phyloP scores from a whole-genome alignment of 148 eudicot genomes.

The Chenopodium album region DNA sequence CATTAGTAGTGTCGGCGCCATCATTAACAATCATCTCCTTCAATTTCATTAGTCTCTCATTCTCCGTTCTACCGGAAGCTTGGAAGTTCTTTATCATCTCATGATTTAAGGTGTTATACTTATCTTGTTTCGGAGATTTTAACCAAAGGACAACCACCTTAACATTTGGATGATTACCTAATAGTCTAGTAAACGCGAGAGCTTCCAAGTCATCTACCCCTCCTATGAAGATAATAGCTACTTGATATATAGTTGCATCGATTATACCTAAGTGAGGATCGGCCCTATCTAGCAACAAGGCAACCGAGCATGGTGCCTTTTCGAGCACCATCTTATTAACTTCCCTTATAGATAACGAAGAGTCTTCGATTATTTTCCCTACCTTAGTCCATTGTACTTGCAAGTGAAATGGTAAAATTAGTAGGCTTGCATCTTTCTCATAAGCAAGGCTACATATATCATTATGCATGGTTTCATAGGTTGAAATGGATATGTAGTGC shows the following conservation, averaged over 20 bases:
- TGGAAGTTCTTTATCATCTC: slow-evolving; percentile 23
- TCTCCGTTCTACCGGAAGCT: neutral
- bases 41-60: slow-evolving; percentile 2
- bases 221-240: slow-evolving; percentile 40
- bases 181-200: slow-evolving; percentile 29
- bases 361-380: neutral
- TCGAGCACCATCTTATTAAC: slow-evolving; percentile 41
- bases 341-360: slow-evolving; percentile 9
- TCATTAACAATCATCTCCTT: slow-evolving; percentile 29
- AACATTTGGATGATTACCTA: slow-evolving; percentile 32
- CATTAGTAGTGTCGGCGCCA: slow-evolving; percentile 29
- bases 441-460: slow-evolving; percentile 25
- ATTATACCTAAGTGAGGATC: slow-evolving; percentile 9
- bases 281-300: slow-evolving; percentile 43
- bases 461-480: slow-evolving; percentile 20
- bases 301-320: slow-evolving; percentile 52
- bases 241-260: neutral
- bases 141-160: slow-evolving; percentile 26
- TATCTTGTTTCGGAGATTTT: neutral
- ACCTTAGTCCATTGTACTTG: neutral
- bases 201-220: slow-evolving; percentile 45
- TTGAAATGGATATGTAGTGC: slow-evolving; percentile 18
- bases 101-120: neutral
- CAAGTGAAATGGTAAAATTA: slow-evolving; percentile 20
- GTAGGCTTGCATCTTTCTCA: neutral